A percentile compares a stretch with the other conserved stretches of the same genome.
These are phyloP conservation scores for Fulvia fulva DNA, from an alignment of 2,329 filamentous ascomycete genomes.

Conservation along the genomic window DNA sequence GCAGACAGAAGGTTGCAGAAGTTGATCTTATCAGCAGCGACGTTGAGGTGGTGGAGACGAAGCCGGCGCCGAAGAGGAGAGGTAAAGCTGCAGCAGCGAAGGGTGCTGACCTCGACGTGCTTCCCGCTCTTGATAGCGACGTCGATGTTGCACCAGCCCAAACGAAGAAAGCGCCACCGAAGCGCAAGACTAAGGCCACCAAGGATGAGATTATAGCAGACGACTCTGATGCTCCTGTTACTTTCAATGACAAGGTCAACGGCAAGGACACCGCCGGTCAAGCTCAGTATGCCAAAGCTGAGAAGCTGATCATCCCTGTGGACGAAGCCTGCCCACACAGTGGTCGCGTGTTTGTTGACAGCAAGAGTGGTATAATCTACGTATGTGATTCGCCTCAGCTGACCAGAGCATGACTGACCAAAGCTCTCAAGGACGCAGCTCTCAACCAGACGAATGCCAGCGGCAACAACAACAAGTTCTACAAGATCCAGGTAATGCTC, in stretches of 20 bases:
- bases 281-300: conserved; percentile 43
- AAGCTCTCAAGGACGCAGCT: conserved; percentile 54
- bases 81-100: conserved; percentile 9
- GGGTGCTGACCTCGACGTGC: conserved; percentile 1
- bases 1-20: neutral
- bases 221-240: conserved; percentile 5
- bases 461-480: conserved; percentile 80
- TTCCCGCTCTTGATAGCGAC: neutral
- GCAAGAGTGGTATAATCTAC: conserved; percentile 60
- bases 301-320: conserved; percentile 44
- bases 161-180: neutral
- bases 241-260: conserved; percentile 16
- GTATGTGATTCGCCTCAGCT: conserved; percentile 32
- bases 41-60: neutral
- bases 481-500: conserved; percentile 61
- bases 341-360: conserved; percentile 60
- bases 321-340: conserved; percentile 42
- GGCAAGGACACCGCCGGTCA: conserved; percentile 10
- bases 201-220: conserved; percentile 4
- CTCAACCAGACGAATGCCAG: conserved; percentile 72
- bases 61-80: neutral
- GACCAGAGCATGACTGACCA: neutral
- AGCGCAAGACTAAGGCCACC: neutral
- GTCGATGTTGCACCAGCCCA: neutral
- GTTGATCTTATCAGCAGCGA: neutral